Conservation (phyloP, 352 stramenopile species). For the Globisporangium viniferum region DNA sequence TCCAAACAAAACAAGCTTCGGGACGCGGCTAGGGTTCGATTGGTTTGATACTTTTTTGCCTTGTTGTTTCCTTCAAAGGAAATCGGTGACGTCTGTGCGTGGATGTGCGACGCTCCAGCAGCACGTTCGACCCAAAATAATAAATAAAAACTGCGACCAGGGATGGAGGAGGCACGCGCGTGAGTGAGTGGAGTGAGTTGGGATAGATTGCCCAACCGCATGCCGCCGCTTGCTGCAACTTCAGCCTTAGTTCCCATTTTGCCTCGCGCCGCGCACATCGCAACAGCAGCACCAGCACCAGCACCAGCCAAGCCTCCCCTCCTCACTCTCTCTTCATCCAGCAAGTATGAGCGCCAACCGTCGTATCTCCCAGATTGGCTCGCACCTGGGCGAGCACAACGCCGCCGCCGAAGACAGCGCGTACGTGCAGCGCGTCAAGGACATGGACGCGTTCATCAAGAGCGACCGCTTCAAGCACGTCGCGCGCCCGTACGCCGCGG, state of each 20-base stretch:
- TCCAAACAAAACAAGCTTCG: constrained; percentile 20
- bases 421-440: constrained; percentile 67
- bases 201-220: neutral
- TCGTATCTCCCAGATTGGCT: constrained; percentile 73
- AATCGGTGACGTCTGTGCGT: constrained; percentile 54
- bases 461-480: constrained; percentile 78
- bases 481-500: constrained; percentile 70
- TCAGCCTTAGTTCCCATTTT: constrained; percentile 50
- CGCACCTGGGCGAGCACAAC: constrained; percentile 60
- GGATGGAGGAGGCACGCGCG: neutral
- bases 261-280: constrained; percentile 26
- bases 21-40: constrained; percentile 8
- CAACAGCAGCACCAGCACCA: neutral
- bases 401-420: constrained; percentile 55
- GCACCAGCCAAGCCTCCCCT: neutral
- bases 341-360: constrained; percentile 56
- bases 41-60: constrained; percentile 7
- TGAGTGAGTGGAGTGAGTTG: neutral
- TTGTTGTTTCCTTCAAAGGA: constrained; percentile 34
- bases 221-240: constrained; percentile 7
- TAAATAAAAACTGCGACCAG: neutral
- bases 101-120: constrained; percentile 14
- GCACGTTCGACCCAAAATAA: neutral
- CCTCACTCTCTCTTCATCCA: neutral
- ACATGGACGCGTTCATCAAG: constrained; percentile 67